A percentile compares a stretch with the other conserved stretches of the same genome.
Evolutionary conservation across 1,284 basidiomycete species (phyloP).

Genomic region (Pascua guehoae): DNA sequence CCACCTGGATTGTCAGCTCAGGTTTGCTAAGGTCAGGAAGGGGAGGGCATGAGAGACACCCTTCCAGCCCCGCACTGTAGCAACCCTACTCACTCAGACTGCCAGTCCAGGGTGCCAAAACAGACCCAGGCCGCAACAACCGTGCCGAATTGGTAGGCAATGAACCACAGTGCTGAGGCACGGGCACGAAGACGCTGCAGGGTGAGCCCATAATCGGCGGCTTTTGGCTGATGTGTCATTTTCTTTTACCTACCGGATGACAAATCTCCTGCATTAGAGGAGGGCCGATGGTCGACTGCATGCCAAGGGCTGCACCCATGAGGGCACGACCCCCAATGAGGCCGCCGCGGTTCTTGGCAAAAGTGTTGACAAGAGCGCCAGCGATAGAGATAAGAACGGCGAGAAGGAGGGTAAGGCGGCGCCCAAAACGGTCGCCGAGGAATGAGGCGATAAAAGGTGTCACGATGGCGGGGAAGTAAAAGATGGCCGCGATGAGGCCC

Average conservation of each 20-base stretch:
- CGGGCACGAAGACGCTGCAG: constrained; percentile 59
- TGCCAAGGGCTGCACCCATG: constrained; percentile 6
- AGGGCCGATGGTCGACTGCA: constrained; percentile 4
- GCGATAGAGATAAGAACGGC: constrained; percentile 53
- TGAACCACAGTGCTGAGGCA: constrained; percentile 47
- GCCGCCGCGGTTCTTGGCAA: not conserved
- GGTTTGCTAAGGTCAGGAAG: no score
- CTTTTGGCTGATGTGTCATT: no score
- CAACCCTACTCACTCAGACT: not conserved
- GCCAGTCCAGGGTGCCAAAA: constrained; percentile 22
- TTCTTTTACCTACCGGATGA: constrained; percentile 56
- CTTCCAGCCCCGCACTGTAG: not conserved
- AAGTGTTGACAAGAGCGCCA: constrained; percentile 49
- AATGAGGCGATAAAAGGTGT: constrained; percentile 23
- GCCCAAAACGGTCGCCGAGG: constrained; percentile 37
- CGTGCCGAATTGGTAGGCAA: constrained; percentile 66
- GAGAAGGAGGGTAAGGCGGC: constrained; percentile 34
- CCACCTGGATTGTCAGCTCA: constrained; percentile 14
- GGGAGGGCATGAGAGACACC: no score
- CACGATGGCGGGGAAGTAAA: constrained; percentile 14
- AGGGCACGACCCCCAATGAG: constrained; percentile 6
- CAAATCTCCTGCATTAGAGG: constrained; percentile 11
- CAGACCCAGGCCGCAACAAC: constrained; percentile 28
- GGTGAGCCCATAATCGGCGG: no score
- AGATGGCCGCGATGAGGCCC: constrained; percentile 21